A percentile compares a stretch with the other conserved stretches of the same genome.
Conservation (phyloP, 2,329 filamentous ascomycete species). For the Eutypella sp. region DNA sequence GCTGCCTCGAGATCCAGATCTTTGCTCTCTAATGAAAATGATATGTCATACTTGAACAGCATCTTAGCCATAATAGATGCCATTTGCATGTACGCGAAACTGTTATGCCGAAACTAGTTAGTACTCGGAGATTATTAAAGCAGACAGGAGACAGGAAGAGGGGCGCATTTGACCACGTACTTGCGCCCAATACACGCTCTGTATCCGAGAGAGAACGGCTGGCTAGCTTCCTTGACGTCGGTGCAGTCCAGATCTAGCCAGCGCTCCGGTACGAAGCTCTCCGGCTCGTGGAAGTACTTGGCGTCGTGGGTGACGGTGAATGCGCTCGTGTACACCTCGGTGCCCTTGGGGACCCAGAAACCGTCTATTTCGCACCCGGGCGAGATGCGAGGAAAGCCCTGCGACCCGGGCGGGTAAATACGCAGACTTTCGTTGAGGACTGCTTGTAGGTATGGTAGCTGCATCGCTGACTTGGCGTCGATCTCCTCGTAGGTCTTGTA, state of each 20-base stretch:
- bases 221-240: background rate
- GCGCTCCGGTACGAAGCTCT: background rate
- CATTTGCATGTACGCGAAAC: background rate
- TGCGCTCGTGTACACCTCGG: background rate
- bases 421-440: background rate
- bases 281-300: background rate
- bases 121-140: background rate
- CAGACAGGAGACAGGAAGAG: background rate
- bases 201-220: background rate
- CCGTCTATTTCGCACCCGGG: background rate
- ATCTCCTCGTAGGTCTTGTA: slow-evolving; percentile 2
- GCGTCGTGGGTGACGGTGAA: background rate
- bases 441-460: slow-evolving; percentile 1
- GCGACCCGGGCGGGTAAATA: background rate
- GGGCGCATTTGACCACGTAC: background rate
- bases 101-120: background rate
- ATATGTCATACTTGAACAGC: background rate
- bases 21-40: background rate
- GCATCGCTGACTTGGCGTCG: background rate
- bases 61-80: background rate
- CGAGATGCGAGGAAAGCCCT: background rate
- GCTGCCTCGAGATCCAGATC: background rate
- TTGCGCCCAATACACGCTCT: background rate
- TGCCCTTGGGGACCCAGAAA: background rate
- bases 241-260: background rate